Conservation (phyloP, 768 basidiomycete species). For the Boletus sensibilis region DNA sequence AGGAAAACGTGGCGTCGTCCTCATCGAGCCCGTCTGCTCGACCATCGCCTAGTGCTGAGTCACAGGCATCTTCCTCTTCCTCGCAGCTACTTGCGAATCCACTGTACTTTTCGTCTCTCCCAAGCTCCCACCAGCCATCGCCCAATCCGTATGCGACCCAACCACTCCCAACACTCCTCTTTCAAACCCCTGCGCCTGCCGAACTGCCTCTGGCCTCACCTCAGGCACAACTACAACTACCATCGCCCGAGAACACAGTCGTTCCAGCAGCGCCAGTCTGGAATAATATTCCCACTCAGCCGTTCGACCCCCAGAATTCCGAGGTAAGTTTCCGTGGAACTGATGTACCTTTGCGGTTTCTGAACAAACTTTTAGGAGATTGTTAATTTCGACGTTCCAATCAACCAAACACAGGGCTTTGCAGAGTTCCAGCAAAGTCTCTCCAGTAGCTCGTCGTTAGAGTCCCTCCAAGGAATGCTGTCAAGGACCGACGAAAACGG, state of each 20-base stretch:
- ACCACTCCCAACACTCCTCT: constrained; percentile 1
- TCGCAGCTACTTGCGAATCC: constrained; percentile 8
- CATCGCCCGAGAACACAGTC: background rate
- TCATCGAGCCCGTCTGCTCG: constrained; percentile 14
- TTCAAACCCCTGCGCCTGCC: background rate
- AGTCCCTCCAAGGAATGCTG: constrained; percentile 32
- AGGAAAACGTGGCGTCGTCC: constrained; percentile 7
- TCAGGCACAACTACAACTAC: constrained; percentile 5
- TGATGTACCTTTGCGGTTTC: background rate
- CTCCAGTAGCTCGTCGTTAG: constrained; percentile 6
- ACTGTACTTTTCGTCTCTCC: constrained; percentile 1
- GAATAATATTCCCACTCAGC: constrained; percentile 7
- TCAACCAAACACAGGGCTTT: constrained; percentile 10
- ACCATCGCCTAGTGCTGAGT: constrained; percentile 8
- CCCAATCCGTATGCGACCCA: constrained; percentile 9
- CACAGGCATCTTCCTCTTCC: constrained; percentile 21
- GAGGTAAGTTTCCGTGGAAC: constrained; percentile 9
- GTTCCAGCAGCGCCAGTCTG: constrained; percentile 3
- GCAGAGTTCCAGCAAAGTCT: background rate
- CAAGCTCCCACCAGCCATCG: constrained; percentile 13
- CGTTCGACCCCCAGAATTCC: constrained; percentile 3
- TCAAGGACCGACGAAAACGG: constrained; percentile 33
- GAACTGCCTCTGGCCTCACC: constrained; percentile 1
- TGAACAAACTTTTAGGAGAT: constrained; percentile 9
- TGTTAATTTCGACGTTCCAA: constrained; percentile 15